Percentiles rank a stretch among this genome's conserved stretches.
Conservation (phyloP, 768 basidiomycete genomes). For the Thelephora aurantiotincta region DNA sequence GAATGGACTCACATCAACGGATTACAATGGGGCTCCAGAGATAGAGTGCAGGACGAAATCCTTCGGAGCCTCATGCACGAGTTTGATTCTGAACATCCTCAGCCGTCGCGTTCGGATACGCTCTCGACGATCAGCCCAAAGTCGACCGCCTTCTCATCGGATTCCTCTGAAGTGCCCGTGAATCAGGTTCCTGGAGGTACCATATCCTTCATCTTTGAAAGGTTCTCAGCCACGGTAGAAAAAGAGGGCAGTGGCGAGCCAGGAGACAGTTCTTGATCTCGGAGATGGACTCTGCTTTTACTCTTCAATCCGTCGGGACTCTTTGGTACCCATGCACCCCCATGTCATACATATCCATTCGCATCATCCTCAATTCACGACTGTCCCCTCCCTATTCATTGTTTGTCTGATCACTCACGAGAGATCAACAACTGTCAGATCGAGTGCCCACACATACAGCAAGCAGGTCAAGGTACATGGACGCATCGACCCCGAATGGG, state of each 20-base stretch:
- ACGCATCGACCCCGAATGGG: too few relatives aligned
- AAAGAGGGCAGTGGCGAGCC: constrained; percentile 6
- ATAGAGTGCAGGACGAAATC: constrained; percentile 50
- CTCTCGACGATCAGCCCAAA: constrained; percentile 16
- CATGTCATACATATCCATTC: too few relatives aligned
- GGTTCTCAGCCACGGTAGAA: constrained; percentile 20
- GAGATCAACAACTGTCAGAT: too few relatives aligned
- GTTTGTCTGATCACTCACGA: too few relatives aligned
- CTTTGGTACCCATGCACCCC: too few relatives aligned
- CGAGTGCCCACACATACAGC: too few relatives aligned
- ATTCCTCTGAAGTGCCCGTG: constrained; percentile 28
- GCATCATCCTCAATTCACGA: too few relatives aligned
- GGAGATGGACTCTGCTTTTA: too few relatives aligned
- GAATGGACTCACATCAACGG: constrained; percentile 85
- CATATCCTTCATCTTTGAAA: constrained; percentile 67
- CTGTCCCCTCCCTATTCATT: too few relatives aligned
- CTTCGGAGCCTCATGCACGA: constrained; percentile 35
- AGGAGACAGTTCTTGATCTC: constrained; percentile 1
- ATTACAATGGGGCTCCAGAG: constrained; percentile 27
- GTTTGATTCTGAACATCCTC: constrained; percentile 7
- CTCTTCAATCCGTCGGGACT: too few relatives aligned
- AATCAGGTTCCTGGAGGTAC: constrained; percentile 47
- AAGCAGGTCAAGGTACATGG: too few relatives aligned
- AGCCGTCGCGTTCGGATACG: constrained; percentile 5
- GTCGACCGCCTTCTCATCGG: constrained; percentile 16